A percentile compares a stretch with the other conserved stretches of the same genome.
Evolutionary conservation across 345 rosid species (phyloP).

Genomic region (Syzygium jambos): DNA sequence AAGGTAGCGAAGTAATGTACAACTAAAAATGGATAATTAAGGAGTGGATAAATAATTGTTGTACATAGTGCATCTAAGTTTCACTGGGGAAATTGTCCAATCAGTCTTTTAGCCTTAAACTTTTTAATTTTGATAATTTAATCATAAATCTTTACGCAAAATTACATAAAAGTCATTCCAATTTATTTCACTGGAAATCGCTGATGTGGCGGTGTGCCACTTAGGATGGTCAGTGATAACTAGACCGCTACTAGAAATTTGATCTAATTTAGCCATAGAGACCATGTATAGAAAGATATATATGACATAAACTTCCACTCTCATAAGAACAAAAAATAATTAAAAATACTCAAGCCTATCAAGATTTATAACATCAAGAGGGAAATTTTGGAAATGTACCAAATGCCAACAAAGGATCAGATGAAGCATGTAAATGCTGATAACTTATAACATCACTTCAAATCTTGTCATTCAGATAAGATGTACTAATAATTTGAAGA

Average conservation of each 20-base stretch:
- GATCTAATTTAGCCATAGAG: neutral
- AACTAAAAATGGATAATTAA: too few relatives aligned
- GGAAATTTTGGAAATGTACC: neutral
- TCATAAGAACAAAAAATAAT: neutral
- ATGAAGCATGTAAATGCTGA: neutral
- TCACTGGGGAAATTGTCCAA: too few relatives aligned
- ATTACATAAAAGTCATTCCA: too few relatives aligned
- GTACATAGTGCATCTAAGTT: too few relatives aligned
- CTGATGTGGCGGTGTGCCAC: too few relatives aligned
- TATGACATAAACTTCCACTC: neutral
- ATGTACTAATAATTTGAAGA: neutral
- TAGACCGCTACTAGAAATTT: neutral
- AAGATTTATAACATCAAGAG: neutral
- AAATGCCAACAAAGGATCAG: neutral
- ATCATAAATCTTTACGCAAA: too few relatives aligned
- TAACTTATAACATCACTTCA: neutral
- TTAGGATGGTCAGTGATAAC: accelerated
- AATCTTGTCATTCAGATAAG: neutral
- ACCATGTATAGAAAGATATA: neutral
- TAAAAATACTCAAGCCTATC: neutral
- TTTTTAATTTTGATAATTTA: too few relatives aligned
- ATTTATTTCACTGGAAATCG: too few relatives aligned
- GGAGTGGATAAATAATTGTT: too few relatives aligned
- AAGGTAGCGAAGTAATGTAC: too few relatives aligned
- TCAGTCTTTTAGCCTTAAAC: too few relatives aligned